phyloP scores from a whole-genome alignment of 202 grass and related monocot species.

The Sporobolus alterniflorus region DNA sequence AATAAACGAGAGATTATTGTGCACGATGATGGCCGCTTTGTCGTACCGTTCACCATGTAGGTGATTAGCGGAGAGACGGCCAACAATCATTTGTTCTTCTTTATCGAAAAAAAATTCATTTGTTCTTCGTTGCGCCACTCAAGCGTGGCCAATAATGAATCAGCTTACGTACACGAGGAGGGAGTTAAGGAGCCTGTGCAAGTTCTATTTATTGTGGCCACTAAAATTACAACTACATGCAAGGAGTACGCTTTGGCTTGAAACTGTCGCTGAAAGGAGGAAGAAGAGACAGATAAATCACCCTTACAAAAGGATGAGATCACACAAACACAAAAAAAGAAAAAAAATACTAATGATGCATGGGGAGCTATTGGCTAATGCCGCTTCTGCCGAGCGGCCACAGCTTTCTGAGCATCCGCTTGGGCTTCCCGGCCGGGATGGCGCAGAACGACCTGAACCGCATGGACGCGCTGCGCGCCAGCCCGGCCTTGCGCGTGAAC shows the following conservation, averaged over 20 bases:
- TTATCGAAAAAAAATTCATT: too few relatives aligned
- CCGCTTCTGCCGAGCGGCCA: conserved; percentile 74
- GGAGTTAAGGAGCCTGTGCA: conserved; percentile 30
- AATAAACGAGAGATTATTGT: conserved; percentile 5
- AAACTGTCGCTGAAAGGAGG: conserved; percentile 9
- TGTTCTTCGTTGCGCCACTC: background rate
- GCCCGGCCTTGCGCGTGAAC: conserved; percentile 63
- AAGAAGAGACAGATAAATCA: conserved; percentile 15
- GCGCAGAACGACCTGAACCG: conserved; percentile 82
- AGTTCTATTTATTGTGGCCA: conserved; percentile 41
- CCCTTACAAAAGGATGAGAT: background rate
- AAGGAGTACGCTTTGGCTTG: conserved; percentile 33
- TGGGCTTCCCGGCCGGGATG: conserved; percentile 74
- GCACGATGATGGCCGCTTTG: conserved; percentile 20
- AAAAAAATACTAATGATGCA: background rate
- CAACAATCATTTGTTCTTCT: background rate
- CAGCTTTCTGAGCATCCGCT: conserved; percentile 78
- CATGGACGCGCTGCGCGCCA: conserved; percentile 72
- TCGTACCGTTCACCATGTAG: background rate
- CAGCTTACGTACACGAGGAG: background rate
- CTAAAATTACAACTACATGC: conserved; percentile 41
- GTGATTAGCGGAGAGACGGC: background rate
- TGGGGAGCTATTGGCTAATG: conserved; percentile 35
- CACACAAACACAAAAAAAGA: background rate
- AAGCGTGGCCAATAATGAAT: background rate